A percentile compares a stretch with the other conserved stretches of the same genome.
Evolutionary conservation across 345 rosid genomes (phyloP).

Genomic region (Eucalyptus curtisii): DNA sequence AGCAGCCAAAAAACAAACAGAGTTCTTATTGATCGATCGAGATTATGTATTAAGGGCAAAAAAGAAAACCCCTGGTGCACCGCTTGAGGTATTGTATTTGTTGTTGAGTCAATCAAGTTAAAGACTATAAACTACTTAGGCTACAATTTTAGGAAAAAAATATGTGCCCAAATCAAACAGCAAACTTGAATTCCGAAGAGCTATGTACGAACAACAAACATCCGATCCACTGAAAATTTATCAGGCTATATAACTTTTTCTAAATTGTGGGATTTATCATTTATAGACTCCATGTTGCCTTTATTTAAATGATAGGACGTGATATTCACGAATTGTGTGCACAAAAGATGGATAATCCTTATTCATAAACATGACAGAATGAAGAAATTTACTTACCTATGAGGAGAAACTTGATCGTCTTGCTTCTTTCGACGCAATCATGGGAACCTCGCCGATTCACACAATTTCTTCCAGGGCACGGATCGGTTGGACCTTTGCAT

Average conservation of each 20-base stretch:
- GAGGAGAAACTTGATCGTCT: background rate
- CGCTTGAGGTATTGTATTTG: background rate
- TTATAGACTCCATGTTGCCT: background rate
- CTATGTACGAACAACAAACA: background rate
- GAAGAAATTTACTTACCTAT: background rate
- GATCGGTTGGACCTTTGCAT: background rate
- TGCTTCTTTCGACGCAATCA: background rate
- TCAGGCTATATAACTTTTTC: background rate
- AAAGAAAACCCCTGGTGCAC: background rate
- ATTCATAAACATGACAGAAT: background rate
- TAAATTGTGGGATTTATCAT: background rate
- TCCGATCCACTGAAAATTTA: background rate
- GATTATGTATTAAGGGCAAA: background rate
- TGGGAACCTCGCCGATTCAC: background rate
- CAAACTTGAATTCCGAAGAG: background rate
- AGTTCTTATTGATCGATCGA: background rate
- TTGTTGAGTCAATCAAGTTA: background rate
- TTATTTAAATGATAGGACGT: background rate
- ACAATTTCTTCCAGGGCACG: background rate
- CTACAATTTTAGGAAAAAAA: background rate
- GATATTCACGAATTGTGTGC: background rate
- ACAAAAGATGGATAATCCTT: background rate
- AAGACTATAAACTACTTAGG: background rate
- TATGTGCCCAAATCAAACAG: background rate
- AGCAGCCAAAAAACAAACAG: background rate